Evolutionary conservation across 495 filamentous ascomycete genomes (phyloP).

Genomic region (Rostrohypoxylon terebratum): DNA sequence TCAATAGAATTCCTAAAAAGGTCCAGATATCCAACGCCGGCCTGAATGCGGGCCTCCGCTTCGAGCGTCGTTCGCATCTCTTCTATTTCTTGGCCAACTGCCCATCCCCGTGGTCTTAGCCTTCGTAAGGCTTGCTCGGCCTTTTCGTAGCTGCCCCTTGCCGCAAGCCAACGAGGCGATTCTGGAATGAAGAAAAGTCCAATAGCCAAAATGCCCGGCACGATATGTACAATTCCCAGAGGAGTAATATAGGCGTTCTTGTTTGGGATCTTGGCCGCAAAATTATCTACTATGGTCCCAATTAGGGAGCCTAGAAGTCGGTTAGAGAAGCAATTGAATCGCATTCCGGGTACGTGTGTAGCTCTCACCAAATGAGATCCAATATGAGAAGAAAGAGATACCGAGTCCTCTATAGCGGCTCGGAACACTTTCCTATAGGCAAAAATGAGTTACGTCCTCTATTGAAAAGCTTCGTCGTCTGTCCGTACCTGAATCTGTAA

Average conservation of each 20-base stretch:
- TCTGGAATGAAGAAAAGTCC: conserved; percentile 72
- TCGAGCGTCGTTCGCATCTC: conserved; percentile 67
- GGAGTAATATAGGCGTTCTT: conserved; percentile 68
- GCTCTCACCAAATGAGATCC: conserved; percentile 54
- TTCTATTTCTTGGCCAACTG: conserved; percentile 61
- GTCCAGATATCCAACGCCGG: conserved; percentile 58
- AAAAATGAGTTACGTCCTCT: conserved; percentile 15
- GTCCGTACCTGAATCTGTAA: conserved; percentile 53
- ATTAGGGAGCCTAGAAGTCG: conserved; percentile 55
- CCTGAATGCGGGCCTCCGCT: conserved; percentile 59
- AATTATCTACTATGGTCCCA: conserved; percentile 73
- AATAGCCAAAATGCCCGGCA: conserved; percentile 64
- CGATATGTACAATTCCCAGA: conserved; percentile 68
- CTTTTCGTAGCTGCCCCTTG: conserved; percentile 60
- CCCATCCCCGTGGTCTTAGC: conserved; percentile 58
- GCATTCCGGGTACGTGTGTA: not conserved
- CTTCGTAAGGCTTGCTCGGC: conserved; percentile 61
- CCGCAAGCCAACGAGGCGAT: conserved; percentile 72
- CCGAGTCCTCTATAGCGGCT: conserved; percentile 64
- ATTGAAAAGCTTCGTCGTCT: not conserved
- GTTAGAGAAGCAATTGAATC: not conserved
- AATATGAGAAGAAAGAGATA: conserved; percentile 57
- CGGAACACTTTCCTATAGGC: conserved; percentile 60
- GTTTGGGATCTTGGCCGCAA: conserved; percentile 59
- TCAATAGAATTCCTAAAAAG: conserved; percentile 67